phyloP scores from a whole-genome alignment of 2,329 filamentous ascomycete genomes.

The Fusarium neocosmosporiellum region DNA sequence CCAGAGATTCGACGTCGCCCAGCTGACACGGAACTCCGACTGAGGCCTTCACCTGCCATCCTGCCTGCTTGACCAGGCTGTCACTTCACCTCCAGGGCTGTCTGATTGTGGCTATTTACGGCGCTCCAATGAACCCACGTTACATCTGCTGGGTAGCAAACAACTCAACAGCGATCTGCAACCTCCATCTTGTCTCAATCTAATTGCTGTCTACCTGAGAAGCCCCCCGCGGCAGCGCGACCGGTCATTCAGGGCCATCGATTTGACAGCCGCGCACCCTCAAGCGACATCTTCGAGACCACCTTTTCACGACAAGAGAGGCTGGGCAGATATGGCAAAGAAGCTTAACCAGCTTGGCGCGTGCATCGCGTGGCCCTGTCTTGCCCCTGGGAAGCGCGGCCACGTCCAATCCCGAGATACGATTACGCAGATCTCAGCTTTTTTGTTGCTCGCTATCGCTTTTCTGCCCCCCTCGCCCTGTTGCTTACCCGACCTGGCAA shows the following conservation, averaged over 20 bases:
- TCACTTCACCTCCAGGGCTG: not conserved
- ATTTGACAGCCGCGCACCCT: not conserved
- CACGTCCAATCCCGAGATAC: slow-evolving; percentile 29
- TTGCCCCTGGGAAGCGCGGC: slow-evolving; percentile 39
- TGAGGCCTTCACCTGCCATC: not conserved
- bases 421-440: slow-evolving; percentile 35
- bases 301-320: slow-evolving; percentile 9
- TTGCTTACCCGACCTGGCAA: slow-evolving; percentile 25
- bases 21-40: not conserved
- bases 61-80: not conserved
- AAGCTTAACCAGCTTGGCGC: slow-evolving; percentile 44
- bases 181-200: slow-evolving; percentile 11
- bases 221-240: not conserved
- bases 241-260: not conserved
- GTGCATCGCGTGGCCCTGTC: slow-evolving; percentile 31
- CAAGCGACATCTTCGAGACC: not conserved
- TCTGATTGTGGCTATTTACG: not conserved
- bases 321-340: slow-evolving; percentile 34
- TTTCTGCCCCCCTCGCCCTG: slow-evolving; percentile 2
- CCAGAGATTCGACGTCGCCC: not conserved
- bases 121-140: not conserved
- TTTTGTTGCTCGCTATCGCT: not conserved
- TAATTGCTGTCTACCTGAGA: slow-evolving; percentile 14
- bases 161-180: slow-evolving; percentile 31
- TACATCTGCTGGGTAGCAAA: not conserved